A percentile compares a stretch with the other conserved stretches of the same genome.
These are phyloP conservation scores for Oryza nivara DNA, from an alignment of 176 grass and related monocot species.

Conservation along the genomic window DNA sequence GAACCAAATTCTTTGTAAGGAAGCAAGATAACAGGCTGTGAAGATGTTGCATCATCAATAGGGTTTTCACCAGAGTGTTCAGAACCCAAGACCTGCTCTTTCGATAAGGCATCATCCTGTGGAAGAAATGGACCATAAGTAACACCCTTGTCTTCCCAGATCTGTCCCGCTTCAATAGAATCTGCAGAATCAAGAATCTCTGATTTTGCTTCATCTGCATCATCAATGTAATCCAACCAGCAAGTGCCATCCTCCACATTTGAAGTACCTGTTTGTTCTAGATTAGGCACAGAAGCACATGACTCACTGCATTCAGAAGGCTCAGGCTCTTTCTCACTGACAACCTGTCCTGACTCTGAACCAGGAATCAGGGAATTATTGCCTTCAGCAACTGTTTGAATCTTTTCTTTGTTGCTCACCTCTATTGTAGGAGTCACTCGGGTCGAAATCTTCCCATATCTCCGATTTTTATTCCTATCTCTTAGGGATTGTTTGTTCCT, in stretches of 20 bases:
- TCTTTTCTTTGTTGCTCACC: slow-evolving; percentile 45
- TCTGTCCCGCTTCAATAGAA: slow-evolving; percentile 45
- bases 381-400: slow-evolving; percentile 45
- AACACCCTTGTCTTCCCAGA: slow-evolving; percentile 42
- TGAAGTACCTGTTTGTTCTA: slow-evolving; percentile 37
- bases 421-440: slow-evolving; percentile 52
- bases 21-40: slow-evolving; percentile 61
- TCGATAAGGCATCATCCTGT: slow-evolving; percentile 41
- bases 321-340: slow-evolving; percentile 46
- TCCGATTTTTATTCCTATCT: slow-evolving; percentile 64
- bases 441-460: slow-evolving; percentile 39
- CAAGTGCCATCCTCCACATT: slow-evolving; percentile 40
- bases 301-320: slow-evolving; percentile 56
- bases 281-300: slow-evolving; percentile 58
- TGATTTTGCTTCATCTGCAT: slow-evolving; percentile 50
- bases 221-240: slow-evolving; percentile 76
- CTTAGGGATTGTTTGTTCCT: slow-evolving; percentile 57
- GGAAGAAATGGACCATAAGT: slow-evolving; percentile 31
- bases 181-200: slow-evolving; percentile 54
- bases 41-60: slow-evolving; percentile 44
- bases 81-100: slow-evolving; percentile 43
- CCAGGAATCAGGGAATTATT: slow-evolving; percentile 47
- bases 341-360: slow-evolving; percentile 54
- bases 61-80: slow-evolving; percentile 50
- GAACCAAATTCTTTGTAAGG: slow-evolving; percentile 57